These are phyloP conservation scores for Casuarina cunninghamiana DNA, from an alignment of 306 rosid species.

Conservation along the genomic window DNA sequence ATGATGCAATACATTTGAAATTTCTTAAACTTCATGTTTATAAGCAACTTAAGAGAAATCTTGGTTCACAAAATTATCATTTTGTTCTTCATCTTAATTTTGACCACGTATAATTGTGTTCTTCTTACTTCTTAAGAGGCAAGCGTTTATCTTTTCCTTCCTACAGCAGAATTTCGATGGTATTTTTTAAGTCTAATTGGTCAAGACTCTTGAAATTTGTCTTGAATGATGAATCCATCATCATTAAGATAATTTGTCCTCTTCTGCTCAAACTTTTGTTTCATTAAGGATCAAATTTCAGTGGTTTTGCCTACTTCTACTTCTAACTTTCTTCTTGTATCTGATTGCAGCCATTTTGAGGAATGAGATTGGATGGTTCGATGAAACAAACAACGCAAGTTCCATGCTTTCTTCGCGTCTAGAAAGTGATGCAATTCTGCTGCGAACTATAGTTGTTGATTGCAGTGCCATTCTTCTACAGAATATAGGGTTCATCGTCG, in stretches of 20 bases:
- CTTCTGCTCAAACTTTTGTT: not conserved
- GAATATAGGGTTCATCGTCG: constrained; percentile 77
- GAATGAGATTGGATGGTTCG: constrained; percentile 98
- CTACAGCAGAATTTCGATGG: not conserved
- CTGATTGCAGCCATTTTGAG: constrained; percentile 76
- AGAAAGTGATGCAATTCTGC: constrained; percentile 77
- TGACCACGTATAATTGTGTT: not conserved
- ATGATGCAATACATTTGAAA: too few species aligned
- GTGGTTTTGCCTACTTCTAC: not conserved
- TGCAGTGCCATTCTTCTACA: constrained; percentile 79
- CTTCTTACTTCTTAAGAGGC: not conserved
- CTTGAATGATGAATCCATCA: constrained; percentile 17
- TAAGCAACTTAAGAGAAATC: too few species aligned
- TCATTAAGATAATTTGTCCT: not conserved
- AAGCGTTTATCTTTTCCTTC: not conserved
- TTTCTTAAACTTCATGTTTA: too few species aligned
- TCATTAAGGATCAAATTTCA: constrained; percentile 1
- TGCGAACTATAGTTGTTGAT: constrained; percentile 82
- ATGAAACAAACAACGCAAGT: constrained; percentile 77
- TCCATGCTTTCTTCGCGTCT: constrained; percentile 87
- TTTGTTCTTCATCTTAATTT: too few species aligned
- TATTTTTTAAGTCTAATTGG: not conserved
- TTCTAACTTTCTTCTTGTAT: constrained; percentile 12
- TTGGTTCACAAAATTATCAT: too few species aligned
- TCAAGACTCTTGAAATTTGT: not conserved